Base-by-base conservation (phyloP, 2,329 filamentous ascomycete species). In the Cladophialophora psammophila region DNA sequence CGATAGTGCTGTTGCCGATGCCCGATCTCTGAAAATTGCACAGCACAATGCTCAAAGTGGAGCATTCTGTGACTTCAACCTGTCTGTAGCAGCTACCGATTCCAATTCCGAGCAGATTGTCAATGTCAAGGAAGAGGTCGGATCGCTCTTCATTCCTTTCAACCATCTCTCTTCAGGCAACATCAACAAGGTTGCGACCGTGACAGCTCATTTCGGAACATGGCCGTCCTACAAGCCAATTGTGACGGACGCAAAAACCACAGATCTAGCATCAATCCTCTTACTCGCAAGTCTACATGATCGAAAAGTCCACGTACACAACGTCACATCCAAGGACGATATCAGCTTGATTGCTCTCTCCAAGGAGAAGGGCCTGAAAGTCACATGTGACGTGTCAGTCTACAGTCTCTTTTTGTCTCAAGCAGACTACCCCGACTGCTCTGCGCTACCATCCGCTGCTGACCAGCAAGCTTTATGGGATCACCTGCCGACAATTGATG, bases 301-400 rank as follows among this genome's bases (percentile, higher is more conserved):
- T 80, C 86, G 91, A 71, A 91, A 90, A 74, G 89, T 94, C 69
- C 91, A 94, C 75, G 90, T 94, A 72, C 92, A 90, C 60, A 92
- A 89, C 59, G 90, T 94, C 42, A 92, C 90, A n/a, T 90, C 88
- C 69, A 91, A 90, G 81, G 91, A 93, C 70, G 91, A 94, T 73
- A 93, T 94, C 74, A 86, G 84, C 69, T 82, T 94, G 60, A 92
- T 94, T 74, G 87, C 90, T 7, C 85, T 94, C 35, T 89, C 90
- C 81, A 94, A 94, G 80, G 85, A 88, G 75, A 94, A 93, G 82
- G 91, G 91, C n/a, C 82, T 94, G 66, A 90, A 90, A 77, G 90
- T 94, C 53, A 93, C 91, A 26, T 94, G 91, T 78, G 91, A 94
- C 76, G 91, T 94, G 52, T 90, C 89, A n/a, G 85, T 94, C 73